Percentiles rank a stretch among this genome's conserved stretches.
Evolutionary conservation across 192 early-diverging fungal species (phyloP).

Genomic region (Phlyctochytrium bullatum): DNA sequence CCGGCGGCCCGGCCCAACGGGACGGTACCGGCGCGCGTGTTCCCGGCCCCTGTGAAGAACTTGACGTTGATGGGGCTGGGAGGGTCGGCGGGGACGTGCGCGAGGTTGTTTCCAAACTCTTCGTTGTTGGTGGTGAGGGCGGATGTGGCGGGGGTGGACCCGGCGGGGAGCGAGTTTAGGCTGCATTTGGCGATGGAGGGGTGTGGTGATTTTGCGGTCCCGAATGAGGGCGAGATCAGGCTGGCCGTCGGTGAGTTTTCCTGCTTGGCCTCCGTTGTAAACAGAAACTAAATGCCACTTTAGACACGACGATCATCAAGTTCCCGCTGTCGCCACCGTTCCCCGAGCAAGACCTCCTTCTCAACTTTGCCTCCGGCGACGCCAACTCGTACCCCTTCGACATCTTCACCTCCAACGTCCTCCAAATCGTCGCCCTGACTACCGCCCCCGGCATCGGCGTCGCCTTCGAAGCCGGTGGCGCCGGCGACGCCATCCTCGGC

Average conservation of each 20-base stretch:
- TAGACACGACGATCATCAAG: neutral
- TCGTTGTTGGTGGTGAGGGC: neutral
- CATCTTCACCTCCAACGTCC: neutral
- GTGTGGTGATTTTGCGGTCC: neutral
- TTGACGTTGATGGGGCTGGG: neutral
- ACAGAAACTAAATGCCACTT: too few relatives aligned
- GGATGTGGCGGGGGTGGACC: neutral
- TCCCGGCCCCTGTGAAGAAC: neutral
- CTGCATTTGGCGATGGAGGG: neutral
- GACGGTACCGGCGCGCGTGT: neutral
- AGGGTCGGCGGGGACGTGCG: neutral
- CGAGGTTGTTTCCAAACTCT: neutral
- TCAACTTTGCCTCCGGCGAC: conserved; percentile 4
- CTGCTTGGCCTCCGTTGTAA: neutral
- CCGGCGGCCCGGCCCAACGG: neutral
- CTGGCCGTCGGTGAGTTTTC: neutral
- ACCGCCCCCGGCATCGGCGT: neutral
- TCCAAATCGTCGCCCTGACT: neutral
- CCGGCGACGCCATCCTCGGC: neutral
- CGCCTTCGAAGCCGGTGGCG: neutral
- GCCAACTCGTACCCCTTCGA: conserved; percentile 6
- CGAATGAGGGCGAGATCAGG: neutral
- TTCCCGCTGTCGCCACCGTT: neutral
- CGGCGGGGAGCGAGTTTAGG: neutral
- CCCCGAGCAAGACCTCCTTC: neutral